A percentile compares a stretch with the other conserved stretches of the same genome.
Evolutionary conservation across 208 protist species (phyloP).

Genomic region (Crithidia brevicula): DNA sequence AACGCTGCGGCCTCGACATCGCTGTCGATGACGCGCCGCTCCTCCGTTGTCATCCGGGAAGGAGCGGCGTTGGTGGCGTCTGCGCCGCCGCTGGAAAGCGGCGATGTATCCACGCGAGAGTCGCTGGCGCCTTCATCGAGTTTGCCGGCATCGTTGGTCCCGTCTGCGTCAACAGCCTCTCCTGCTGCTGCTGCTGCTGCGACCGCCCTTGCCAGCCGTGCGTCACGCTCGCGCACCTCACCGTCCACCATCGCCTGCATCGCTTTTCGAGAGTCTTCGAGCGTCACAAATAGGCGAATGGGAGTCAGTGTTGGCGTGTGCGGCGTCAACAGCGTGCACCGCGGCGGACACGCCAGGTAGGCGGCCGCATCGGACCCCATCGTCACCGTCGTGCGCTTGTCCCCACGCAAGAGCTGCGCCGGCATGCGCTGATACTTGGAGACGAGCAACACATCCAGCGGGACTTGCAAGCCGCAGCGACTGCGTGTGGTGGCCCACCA

Average conservation of each 20-base stretch:
- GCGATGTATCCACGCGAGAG: too few species aligned
- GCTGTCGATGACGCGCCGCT: slow-evolving; percentile 32
- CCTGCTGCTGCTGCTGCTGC: slow-evolving; percentile 2
- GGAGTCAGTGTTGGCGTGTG: slow-evolving; percentile 34
- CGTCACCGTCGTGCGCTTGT: slow-evolving; percentile 23
- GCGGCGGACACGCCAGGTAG: slow-evolving; percentile 15
- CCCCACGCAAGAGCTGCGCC: slow-evolving; percentile 26
- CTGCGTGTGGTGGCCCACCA: slow-evolving; percentile 70
- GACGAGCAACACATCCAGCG: slow-evolving; percentile 55
- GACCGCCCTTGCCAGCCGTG: neutral
- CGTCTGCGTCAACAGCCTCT: too few species aligned
- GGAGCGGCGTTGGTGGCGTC: neutral
- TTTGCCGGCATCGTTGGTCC: too few species aligned
- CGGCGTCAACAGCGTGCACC: slow-evolving; percentile 13
- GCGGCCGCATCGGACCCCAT: slow-evolving; percentile 21
- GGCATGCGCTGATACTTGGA: slow-evolving; percentile 36
- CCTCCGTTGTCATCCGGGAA: slow-evolving; percentile 4
- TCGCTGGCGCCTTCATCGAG: too few species aligned
- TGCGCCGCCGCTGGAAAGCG: neutral
- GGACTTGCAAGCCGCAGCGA: slow-evolving; percentile 44
- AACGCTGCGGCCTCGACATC: slow-evolving; percentile 52
- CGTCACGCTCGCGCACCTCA: slow-evolving; percentile 3
- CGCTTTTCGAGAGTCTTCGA: slow-evolving; percentile 24
- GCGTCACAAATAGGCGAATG: slow-evolving; percentile 47
- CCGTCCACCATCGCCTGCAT: slow-evolving; percentile 39